phyloP scores from a whole-genome alignment of 148 eudicot species.

The Fagopyrum homotropicum region DNA sequence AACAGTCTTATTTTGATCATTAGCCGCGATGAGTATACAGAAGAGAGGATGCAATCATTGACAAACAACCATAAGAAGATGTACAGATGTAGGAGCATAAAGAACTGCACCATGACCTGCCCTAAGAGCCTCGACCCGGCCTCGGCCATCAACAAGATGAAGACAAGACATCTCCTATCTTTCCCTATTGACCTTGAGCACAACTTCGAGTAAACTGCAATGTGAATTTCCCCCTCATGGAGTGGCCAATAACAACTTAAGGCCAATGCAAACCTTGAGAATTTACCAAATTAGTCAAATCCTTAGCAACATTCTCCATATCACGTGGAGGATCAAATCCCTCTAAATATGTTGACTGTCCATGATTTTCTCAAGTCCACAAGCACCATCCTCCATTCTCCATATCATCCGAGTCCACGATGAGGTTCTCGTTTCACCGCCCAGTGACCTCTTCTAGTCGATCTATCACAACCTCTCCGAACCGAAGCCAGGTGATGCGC shows the following conservation, averaged over 20 bases:
- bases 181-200: conserved; percentile 1
- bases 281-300: too few relatives aligned
- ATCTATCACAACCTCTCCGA: conserved; percentile 15
- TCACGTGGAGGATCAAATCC: too few relatives aligned
- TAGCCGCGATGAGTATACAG: conserved; percentile 57
- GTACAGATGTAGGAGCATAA: conserved; percentile 50
- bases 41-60: conserved; percentile 55
- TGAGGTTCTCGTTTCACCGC: conserved; percentile 40
- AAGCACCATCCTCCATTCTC: too few relatives aligned
- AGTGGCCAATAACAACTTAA: too few relatives aligned
- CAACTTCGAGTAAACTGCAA: too few relatives aligned
- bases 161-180: conserved; percentile 32
- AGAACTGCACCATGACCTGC: conserved; percentile 58
- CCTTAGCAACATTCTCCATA: too few relatives aligned
- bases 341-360: too few relatives aligned
- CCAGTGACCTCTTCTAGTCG: conserved; percentile 32
- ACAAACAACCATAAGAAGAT: conserved; percentile 37
- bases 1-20: too few relatives aligned
- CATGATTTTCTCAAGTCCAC: too few relatives aligned
- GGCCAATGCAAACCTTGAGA: too few relatives aligned
- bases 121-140: conserved; percentile 75
- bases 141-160: conserved; percentile 59
- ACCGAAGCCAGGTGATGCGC: not conserved
- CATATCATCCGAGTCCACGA: conserved; percentile 19
- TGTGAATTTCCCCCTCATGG: too few relatives aligned